These are phyloP conservation scores for Halophytophthora polymorphica DNA, from an alignment of 352 stramenopile genomes.

Conservation along the genomic window DNA sequence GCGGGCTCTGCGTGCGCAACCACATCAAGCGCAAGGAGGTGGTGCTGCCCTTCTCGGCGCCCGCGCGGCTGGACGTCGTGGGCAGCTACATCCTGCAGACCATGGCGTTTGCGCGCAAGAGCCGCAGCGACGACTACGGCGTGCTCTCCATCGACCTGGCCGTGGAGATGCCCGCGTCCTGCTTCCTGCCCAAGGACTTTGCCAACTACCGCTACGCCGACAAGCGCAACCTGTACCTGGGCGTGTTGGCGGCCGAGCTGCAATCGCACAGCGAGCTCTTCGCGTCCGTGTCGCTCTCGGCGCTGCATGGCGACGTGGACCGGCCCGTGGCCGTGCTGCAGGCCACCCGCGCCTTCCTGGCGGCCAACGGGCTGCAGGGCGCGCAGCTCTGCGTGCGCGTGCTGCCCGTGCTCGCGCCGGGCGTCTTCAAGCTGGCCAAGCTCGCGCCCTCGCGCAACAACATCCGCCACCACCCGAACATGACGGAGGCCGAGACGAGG, in stretches of 20 bases:
- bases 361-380: slow-evolving; percentile 47
- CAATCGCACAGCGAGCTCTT: slow-evolving; percentile 42
- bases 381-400: slow-evolving; percentile 59
- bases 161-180: slow-evolving; percentile 74
- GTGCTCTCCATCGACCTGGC: slow-evolving; percentile 74
- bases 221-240: slow-evolving; percentile 87
- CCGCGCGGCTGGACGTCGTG: slow-evolving; percentile 74
- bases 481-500: slow-evolving; percentile 71
- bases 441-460: slow-evolving; percentile 82
- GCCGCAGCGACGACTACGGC: slow-evolving; percentile 37
- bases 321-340: slow-evolving; percentile 74
- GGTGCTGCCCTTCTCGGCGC: slow-evolving; percentile 78
- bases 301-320: slow-evolving; percentile 74
- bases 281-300: slow-evolving; percentile 50
- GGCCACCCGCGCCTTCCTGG: slow-evolving; percentile 36
- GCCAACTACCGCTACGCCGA: slow-evolving; percentile 88
- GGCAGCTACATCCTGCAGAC: slow-evolving; percentile 87
- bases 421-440: slow-evolving; percentile 82
- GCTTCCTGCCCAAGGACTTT: slow-evolving; percentile 88
- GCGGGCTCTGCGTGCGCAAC: slow-evolving; percentile 59
- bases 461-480: slow-evolving; percentile 70
- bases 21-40: slow-evolving; percentile 84
- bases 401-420: slow-evolving; percentile 59
- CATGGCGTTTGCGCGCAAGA: slow-evolving; percentile 65
- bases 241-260: slow-evolving; percentile 61